These are phyloP conservation scores for Aspergillus hancockii DNA, from an alignment of 495 filamentous ascomycete genomes.

Conservation along the genomic window DNA sequence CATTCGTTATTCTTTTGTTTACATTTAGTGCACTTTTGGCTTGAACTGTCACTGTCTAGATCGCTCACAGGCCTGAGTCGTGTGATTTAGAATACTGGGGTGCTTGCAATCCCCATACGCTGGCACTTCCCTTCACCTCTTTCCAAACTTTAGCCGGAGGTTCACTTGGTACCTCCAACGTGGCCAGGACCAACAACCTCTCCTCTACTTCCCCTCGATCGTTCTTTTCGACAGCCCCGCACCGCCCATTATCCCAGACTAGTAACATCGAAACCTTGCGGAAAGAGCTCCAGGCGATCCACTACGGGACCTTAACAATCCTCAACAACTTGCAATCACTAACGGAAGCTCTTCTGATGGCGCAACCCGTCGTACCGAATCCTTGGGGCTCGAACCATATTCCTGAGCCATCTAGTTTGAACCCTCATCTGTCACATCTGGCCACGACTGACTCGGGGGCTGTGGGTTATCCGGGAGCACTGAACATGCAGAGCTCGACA, in stretches of 20 bases:
- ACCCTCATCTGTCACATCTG: background rate
- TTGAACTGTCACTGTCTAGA: slow-evolving; percentile 5
- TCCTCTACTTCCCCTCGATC: background rate
- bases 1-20: background rate
- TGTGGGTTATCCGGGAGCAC: background rate
- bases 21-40: background rate
- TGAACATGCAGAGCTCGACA: background rate
- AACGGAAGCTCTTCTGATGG: background rate
- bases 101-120: background rate
- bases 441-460: background rate
- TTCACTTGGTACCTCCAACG: background rate
- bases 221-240: background rate
- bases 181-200: background rate
- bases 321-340: background rate
- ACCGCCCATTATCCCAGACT: slow-evolving; percentile 4
- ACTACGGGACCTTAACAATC: background rate
- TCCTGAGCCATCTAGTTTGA: background rate
- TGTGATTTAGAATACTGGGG: slow-evolving; percentile 4
- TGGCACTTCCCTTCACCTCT: background rate
- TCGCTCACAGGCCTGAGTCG: background rate
- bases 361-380: background rate
- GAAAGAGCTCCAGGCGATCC: slow-evolving; percentile 12
- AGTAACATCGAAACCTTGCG: slow-evolving; percentile 3
- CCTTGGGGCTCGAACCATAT: background rate
- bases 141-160: background rate